Evolutionary conservation across 2,329 filamentous ascomycete species (phyloP).

Genomic region (Aspergillus terreus): DNA sequence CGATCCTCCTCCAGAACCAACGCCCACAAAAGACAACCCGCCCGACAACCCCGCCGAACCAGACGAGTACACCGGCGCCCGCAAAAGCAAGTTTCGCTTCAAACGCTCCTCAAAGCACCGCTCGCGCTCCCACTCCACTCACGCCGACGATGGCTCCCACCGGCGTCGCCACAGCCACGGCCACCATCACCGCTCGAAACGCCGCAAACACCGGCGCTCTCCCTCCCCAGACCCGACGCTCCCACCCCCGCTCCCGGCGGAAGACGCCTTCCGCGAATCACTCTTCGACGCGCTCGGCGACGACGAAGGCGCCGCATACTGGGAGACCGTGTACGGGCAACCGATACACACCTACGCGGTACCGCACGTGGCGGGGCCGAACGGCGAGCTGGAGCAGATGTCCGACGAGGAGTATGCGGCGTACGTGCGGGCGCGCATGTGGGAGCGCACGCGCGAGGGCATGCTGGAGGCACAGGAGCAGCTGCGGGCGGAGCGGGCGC

Average conservation of each 20-base stretch:
- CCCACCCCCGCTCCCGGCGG: conserved; percentile 51
- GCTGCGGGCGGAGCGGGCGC: conserved; percentile 51
- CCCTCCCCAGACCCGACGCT: not conserved
- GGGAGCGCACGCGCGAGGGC: conserved; percentile 87
- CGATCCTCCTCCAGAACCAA: not conserved
- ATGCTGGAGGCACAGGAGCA: conserved; percentile 71
- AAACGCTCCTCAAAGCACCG: conserved; percentile 21
- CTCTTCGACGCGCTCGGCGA: conserved; percentile 96
- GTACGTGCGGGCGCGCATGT: conserved; percentile 86
- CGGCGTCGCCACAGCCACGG: conserved; percentile 10
- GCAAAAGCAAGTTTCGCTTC: conserved; percentile 31
- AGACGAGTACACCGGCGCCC: conserved; percentile 15
- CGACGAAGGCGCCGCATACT: conserved; percentile 91
- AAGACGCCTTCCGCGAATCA: conserved; percentile 82
- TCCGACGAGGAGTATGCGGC: conserved; percentile 86
- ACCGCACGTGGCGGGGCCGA: conserved; percentile 44
- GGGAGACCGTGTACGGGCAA: conserved; percentile 95
- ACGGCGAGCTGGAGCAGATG: conserved; percentile 73
- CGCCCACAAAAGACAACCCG: not conserved
- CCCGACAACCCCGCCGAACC: not conserved
- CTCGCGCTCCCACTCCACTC: conserved; percentile 3
- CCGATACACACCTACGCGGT: conserved; percentile 78
- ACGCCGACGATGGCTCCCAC: conserved; percentile 12
- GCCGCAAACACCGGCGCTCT: conserved; percentile 15
- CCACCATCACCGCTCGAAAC: conserved; percentile 20